Conservation (phyloP, 1,284 basidiomycete species). For the Lignosus rhinocerotis region DNA sequence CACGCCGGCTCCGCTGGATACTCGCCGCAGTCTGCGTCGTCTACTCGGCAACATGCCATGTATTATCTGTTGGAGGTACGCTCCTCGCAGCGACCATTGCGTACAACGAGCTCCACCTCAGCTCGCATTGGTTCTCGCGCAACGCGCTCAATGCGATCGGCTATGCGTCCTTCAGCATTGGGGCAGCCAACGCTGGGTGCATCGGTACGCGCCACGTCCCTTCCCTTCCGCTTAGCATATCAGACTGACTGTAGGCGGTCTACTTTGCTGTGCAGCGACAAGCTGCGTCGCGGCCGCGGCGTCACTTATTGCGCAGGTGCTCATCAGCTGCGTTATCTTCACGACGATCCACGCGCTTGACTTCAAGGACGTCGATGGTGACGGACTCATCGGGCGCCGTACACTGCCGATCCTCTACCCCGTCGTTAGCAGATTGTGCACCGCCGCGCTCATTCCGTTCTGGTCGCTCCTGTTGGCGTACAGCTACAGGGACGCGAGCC, state of each 20-base stretch:
- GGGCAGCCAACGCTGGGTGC: slow-evolving; percentile 20
- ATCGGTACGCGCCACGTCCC: not conserved
- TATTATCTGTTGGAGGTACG: slow-evolving; percentile 25
- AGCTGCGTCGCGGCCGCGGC: not conserved
- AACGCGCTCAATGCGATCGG: slow-evolving; percentile 40
- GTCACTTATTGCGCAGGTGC: slow-evolving; percentile 25
- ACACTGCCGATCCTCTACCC: slow-evolving; percentile 41
- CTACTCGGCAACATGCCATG: not conserved
- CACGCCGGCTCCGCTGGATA: slow-evolving; percentile 38
- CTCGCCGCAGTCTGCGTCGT: slow-evolving; percentile 39
- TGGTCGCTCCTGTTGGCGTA: not conserved
- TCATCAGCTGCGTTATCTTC: slow-evolving; percentile 32
- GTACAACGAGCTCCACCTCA: slow-evolving; percentile 39
- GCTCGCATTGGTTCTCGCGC: slow-evolving; percentile 37
- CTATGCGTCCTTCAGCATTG: slow-evolving; percentile 27
- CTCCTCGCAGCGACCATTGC: slow-evolving; percentile 33
- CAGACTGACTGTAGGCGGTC: not conserved
- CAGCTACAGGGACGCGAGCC: not conserved
- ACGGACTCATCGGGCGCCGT: slow-evolving; percentile 35
- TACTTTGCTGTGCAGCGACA: not conserved
- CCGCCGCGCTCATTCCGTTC: not conserved
- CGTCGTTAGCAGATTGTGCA: not conserved
- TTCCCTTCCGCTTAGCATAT: not conserved
- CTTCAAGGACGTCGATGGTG: slow-evolving; percentile 42
- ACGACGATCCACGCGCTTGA: slow-evolving; percentile 44